These are phyloP conservation scores for Trametes elegans DNA, from an alignment of 768 basidiomycete species.

Conservation along the genomic window DNA sequence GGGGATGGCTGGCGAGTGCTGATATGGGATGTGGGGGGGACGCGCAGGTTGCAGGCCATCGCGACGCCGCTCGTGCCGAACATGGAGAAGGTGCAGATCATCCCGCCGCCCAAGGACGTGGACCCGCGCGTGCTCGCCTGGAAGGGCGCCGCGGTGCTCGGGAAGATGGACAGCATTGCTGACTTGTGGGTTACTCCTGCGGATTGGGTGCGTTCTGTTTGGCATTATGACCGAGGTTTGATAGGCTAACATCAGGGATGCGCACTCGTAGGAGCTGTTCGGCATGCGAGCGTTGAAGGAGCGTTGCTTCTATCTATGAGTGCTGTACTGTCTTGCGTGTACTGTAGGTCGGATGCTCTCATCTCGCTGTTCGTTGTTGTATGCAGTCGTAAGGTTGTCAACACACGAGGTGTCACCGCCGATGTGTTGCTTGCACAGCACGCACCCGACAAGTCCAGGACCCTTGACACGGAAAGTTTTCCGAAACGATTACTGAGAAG, in stretches of 20 bases:
- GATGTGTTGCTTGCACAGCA: too few species aligned
- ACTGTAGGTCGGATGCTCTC: not conserved
- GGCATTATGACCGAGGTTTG: not conserved
- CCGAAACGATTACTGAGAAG: too few species aligned
- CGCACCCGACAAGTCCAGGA: too few species aligned
- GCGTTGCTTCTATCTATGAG: slow-evolving; percentile 73
- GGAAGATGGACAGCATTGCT: slow-evolving; percentile 84
- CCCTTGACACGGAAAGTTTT: too few species aligned
- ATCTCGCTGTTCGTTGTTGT: not conserved
- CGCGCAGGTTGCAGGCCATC: slow-evolving; percentile 74
- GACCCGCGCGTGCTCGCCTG: slow-evolving; percentile 89
- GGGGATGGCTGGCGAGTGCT: not conserved
- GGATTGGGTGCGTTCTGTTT: slow-evolving; percentile 72
- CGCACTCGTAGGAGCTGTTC: slow-evolving; percentile 70
- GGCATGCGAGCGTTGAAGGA: slow-evolving; percentile 83
- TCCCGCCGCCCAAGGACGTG: slow-evolving; percentile 91
- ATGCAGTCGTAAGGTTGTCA: not conserved
- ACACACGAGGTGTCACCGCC: too few species aligned
- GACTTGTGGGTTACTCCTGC: slow-evolving; percentile 86
- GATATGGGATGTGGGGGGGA: not conserved
- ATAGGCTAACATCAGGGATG: too few species aligned
- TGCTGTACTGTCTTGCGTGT: not conserved
- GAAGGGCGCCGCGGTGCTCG: slow-evolving; percentile 93
- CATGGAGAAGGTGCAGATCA: slow-evolving; percentile 88
- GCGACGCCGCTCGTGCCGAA: slow-evolving; percentile 77